Percentiles rank a stretch among this genome's conserved stretches.
These are phyloP conservation scores for Corchorus capsularis DNA, from an alignment of 345 rosid species.

Conservation along the genomic window DNA sequence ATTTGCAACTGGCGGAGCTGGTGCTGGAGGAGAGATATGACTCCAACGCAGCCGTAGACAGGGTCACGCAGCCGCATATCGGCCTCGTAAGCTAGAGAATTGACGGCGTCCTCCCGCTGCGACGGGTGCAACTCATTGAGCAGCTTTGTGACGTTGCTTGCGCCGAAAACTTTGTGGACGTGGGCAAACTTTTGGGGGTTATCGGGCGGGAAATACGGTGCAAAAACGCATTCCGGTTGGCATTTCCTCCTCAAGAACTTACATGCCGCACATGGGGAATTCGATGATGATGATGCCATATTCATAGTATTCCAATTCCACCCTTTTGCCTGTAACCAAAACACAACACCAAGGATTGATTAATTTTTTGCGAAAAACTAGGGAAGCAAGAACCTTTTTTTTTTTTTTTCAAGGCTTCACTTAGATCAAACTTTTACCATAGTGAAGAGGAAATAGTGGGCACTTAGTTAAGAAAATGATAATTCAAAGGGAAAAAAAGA, in stretches of 20 bases:
- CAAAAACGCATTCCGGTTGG: constrained; percentile 52
- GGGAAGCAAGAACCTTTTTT: background rate
- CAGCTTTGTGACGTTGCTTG: constrained; percentile 47
- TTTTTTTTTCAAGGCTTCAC: no score
- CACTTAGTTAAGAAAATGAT: background rate
- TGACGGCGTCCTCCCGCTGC: constrained; percentile 49
- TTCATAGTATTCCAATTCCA: background rate
- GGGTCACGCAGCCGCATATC: constrained; percentile 49
- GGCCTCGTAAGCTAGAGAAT: constrained; percentile 47
- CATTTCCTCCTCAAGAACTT: constrained; percentile 47
- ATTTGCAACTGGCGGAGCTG: constrained; percentile 45
- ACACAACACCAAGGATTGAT: background rate
- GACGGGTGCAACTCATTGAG: constrained; percentile 44
- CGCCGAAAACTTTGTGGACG: constrained; percentile 48
- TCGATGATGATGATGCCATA: constrained; percentile 43
- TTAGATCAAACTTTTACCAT: constrained; percentile 1
- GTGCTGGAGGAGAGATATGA: constrained; percentile 48
- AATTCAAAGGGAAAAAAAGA: background rate
- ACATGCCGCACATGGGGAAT: constrained; percentile 51
- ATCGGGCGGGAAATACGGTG: constrained; percentile 48
- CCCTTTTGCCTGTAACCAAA: constrained; percentile 18
- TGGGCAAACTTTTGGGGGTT: constrained; percentile 44
- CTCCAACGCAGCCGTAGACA: constrained; percentile 51
- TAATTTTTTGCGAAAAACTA: background rate
- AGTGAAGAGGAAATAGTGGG: background rate